Conservation (phyloP, 2,329 filamentous ascomycete species). For the Penicillium sp. region DNA sequence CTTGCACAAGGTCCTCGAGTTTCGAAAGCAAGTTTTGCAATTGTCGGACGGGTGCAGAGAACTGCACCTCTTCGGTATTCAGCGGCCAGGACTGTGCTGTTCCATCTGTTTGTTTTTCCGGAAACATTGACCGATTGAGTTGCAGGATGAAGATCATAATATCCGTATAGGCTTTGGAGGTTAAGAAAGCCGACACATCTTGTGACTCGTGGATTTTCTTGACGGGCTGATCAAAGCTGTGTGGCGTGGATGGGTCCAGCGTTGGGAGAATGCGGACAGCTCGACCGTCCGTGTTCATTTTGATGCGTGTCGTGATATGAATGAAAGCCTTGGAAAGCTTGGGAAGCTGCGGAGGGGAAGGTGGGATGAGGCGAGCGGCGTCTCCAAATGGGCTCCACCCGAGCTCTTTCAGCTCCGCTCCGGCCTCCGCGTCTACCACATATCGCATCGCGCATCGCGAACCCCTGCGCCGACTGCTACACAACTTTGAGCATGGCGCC, state of each 20-base stretch:
- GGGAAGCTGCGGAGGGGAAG: slow-evolving; percentile 13
- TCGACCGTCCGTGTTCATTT: slow-evolving; percentile 27
- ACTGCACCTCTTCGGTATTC: slow-evolving; percentile 46
- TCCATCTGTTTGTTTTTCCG: slow-evolving; percentile 56
- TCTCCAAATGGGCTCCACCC: slow-evolving; percentile 2
- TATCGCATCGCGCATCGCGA: not conserved
- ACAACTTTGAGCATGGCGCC: slow-evolving; percentile 3
- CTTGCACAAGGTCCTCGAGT: slow-evolving; percentile 70
- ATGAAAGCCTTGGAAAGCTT: not conserved
- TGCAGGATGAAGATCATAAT: slow-evolving; percentile 87
- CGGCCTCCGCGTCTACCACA: not conserved
- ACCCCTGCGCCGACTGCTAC: slow-evolving; percentile 2
- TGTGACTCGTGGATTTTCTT: slow-evolving; percentile 85
- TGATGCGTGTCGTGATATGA: slow-evolving; percentile 1
- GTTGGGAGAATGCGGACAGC: slow-evolving; percentile 43
- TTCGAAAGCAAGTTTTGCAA: slow-evolving; percentile 69
- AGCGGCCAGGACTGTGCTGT: slow-evolving; percentile 56
- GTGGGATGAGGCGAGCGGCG: slow-evolving; percentile 7
- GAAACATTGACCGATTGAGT: slow-evolving; percentile 85
- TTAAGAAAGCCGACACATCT: slow-evolving; percentile 81
- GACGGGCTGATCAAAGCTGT: slow-evolving; percentile 67
- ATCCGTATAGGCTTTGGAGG: slow-evolving; percentile 81
- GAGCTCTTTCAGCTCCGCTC: not conserved
- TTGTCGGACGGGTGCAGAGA: slow-evolving; percentile 63
- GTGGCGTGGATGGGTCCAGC: slow-evolving; percentile 54